Conservation (phyloP, 768 basidiomycete genomes). For the Hygrophoropsis aurantiaca region DNA sequence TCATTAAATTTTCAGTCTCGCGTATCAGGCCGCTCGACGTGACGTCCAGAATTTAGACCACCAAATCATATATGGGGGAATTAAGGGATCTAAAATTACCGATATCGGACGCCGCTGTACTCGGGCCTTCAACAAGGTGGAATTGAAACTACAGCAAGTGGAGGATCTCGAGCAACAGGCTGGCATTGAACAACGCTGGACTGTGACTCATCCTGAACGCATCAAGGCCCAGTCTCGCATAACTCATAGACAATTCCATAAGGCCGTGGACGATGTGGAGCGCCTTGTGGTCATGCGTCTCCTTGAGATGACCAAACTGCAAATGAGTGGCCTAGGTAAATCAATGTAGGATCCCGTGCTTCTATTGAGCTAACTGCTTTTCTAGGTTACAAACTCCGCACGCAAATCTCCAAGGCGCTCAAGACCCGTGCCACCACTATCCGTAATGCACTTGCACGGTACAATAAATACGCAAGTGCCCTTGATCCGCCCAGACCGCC, state of each 20-base stretch:
- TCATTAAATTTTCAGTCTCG: no score
- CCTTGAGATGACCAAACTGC: neutral
- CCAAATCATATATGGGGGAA: neutral
- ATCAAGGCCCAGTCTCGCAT: neutral
- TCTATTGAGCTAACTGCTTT: neutral
- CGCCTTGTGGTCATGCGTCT: neutral
- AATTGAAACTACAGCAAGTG: neutral
- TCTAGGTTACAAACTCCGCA: neutral
- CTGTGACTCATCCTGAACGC: neutral
- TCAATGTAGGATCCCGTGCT: neutral
- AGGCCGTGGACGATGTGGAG: no score
- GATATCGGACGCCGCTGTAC: neutral
- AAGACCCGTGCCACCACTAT: neutral
- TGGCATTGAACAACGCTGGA: neutral
- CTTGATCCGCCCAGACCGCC: neutral
- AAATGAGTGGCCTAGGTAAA: neutral
- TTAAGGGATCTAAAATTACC: neutral
- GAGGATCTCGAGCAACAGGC: neutral
- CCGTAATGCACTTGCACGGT: neutral
- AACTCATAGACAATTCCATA: neutral
- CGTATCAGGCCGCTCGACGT: no score
- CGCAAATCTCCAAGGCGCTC: neutral
- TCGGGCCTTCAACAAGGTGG: neutral
- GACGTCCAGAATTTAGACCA: neutral
- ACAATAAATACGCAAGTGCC: neutral